These are phyloP conservation scores for Diplodia intermedia DNA, from an alignment of 2,329 filamentous ascomycete species.

Conservation along the genomic window DNA sequence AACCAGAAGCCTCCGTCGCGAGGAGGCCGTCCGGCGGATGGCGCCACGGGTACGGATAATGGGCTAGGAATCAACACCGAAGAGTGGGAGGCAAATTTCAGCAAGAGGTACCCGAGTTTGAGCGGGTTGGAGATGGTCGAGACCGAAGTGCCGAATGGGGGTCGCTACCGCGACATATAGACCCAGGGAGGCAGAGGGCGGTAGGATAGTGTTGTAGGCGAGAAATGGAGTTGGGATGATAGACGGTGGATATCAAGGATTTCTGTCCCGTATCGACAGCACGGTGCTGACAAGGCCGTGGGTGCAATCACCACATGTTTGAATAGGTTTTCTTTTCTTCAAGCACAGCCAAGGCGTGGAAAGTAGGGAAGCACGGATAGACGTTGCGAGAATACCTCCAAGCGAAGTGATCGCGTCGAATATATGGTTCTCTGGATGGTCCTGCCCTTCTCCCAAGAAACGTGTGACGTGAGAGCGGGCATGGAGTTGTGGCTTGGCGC, in stretches of 20 bases:
- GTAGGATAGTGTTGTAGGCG: background rate
- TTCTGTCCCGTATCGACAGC: background rate
- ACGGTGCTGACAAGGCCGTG: background rate
- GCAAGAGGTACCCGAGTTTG: slow-evolving; percentile 84
- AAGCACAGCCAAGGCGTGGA: slow-evolving; percentile 14
- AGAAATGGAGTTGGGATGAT: slow-evolving; percentile 10
- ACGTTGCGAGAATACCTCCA: slow-evolving; percentile 8
- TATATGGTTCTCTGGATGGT: slow-evolving; percentile 7
- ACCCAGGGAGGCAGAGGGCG: background rate
- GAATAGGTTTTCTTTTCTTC: slow-evolving; percentile 18
- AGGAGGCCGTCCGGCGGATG: slow-evolving; percentile 3
- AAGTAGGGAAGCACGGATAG: slow-evolving; percentile 17
- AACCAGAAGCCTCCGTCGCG: slow-evolving; percentile 24
- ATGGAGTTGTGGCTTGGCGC: slow-evolving; percentile 10
- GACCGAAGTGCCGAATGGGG: slow-evolving; percentile 57
- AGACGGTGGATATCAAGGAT: slow-evolving; percentile 21
- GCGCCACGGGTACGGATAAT: background rate
- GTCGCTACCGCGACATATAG: background rate
- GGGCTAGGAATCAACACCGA: slow-evolving; percentile 56
- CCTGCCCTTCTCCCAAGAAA: background rate
- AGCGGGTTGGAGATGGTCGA: slow-evolving; percentile 89
- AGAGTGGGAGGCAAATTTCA: slow-evolving; percentile 74
- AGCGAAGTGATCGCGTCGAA: slow-evolving; percentile 3
- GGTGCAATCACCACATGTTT: slow-evolving; percentile 14
- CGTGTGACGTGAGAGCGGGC: background rate